Conservation (phyloP, 352 stramenopile genomes). For the Aphanomyces cochlioides region DNA sequence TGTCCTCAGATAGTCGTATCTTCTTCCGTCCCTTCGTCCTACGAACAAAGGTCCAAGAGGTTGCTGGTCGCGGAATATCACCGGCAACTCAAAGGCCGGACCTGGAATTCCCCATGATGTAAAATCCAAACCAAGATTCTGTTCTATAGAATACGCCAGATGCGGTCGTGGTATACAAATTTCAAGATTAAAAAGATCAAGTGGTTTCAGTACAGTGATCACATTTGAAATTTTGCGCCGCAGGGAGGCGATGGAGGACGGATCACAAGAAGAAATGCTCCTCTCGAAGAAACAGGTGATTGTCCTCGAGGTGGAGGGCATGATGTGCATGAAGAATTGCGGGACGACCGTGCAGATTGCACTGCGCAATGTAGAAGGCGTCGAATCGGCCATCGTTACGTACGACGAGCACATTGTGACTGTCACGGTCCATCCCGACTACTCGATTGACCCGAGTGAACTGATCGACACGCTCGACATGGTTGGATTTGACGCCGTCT, state of each 20-base stretch:
- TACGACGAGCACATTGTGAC: constrained; percentile 42
- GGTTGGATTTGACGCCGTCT: constrained; percentile 32
- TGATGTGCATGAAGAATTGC: constrained; percentile 70
- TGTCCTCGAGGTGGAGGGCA: constrained; percentile 67
- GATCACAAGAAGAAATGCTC: constrained; percentile 14
- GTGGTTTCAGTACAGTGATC: background rate
- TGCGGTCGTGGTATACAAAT: background rate
- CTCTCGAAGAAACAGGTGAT: constrained; percentile 34
- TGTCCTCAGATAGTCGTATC: too few relatives aligned
- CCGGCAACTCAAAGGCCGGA: too few relatives aligned
- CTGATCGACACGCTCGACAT: constrained; percentile 32
- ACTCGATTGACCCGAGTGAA: constrained; percentile 15
- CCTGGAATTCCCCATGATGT: background rate
- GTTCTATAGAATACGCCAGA: too few relatives aligned
- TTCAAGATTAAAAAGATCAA: constrained; percentile 5
- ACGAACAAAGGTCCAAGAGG: too few relatives aligned
- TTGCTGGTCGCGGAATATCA: too few relatives aligned
- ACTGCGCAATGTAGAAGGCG: constrained; percentile 35
- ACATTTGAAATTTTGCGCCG: background rate
- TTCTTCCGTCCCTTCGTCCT: too few relatives aligned
- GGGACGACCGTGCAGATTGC: constrained; percentile 53
- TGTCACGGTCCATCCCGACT: constrained; percentile 32
- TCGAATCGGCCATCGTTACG: constrained; percentile 34
- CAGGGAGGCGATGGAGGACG: constrained; percentile 23
- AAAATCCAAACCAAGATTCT: too few relatives aligned